Evolutionary conservation across 2,329 filamentous ascomycete genomes (phyloP).

Genomic region (Lecanicillium sp.): DNA sequence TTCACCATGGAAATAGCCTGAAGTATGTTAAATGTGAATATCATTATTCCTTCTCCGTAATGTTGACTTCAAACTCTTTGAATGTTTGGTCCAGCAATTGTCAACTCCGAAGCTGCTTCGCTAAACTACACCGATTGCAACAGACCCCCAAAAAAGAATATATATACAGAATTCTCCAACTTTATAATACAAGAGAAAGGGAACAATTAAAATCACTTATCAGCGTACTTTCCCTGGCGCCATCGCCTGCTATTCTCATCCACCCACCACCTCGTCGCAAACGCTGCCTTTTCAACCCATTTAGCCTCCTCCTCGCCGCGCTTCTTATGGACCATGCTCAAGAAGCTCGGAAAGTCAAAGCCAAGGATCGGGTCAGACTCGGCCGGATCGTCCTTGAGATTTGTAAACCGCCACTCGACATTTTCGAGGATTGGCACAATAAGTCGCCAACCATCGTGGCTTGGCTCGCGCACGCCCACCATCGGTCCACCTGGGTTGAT

Average conservation of each 20-base stretch:
- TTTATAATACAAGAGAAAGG: no score
- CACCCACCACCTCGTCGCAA: conserved; percentile 14
- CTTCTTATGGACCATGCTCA: conserved; percentile 10
- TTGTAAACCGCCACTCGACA: conserved; percentile 22
- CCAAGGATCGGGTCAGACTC: conserved; percentile 17
- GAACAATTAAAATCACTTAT: conserved; percentile 33
- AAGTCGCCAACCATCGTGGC: conserved; percentile 18
- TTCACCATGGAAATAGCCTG: no score
- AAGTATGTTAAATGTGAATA: no score
- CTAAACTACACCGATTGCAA: no score
- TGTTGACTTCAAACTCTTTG: no score
- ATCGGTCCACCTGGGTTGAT: conserved; percentile 23
- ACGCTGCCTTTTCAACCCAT: conserved; percentile 18
- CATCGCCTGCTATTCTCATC: conserved; percentile 13
- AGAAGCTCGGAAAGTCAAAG: conserved; percentile 15
- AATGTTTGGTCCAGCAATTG: no score
- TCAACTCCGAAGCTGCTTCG: no score
- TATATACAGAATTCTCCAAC: no score
- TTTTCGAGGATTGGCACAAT: conserved; percentile 23
- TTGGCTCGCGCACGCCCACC: conserved; percentile 22
- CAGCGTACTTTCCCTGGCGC: conserved; percentile 5
- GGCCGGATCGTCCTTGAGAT: conserved; percentile 18
- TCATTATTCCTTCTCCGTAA: no score
- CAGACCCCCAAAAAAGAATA: no score
- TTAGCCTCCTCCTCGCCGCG: conserved; percentile 18